Conservation (phyloP, 2,329 filamentous ascomycete genomes). For the Fusarium sp. region DNA sequence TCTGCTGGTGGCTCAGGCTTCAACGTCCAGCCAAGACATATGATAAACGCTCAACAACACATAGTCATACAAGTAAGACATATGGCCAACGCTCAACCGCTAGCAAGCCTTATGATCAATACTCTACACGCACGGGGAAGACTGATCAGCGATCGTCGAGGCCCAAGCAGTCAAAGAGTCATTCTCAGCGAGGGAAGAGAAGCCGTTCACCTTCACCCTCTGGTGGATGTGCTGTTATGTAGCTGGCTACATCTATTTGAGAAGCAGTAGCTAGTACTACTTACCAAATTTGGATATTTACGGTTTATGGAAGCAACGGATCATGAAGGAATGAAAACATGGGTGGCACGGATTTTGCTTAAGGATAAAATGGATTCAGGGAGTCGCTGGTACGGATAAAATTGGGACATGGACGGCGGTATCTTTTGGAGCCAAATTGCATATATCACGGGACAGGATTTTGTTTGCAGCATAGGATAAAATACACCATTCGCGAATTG, state of each 20-base stretch:
- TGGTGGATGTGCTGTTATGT: slow-evolving; percentile 30
- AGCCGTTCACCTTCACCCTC: slow-evolving; percentile 20
- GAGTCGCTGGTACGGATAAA: slow-evolving; percentile 9
- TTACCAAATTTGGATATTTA: not conserved
- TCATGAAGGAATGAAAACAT: not conserved
- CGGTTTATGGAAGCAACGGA: not conserved
- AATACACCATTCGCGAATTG: not conserved
- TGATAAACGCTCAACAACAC: slow-evolving; percentile 1
- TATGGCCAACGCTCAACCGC: slow-evolving; percentile 2
- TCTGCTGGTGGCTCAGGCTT: slow-evolving; percentile 32
- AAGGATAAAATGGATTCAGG: not conserved
- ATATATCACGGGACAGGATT: not conserved
- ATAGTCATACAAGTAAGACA: slow-evolving; percentile 1
- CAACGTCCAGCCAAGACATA: slow-evolving; percentile 12
- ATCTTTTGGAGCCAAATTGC: slow-evolving; percentile 12
- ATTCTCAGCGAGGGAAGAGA: slow-evolving; percentile 6
- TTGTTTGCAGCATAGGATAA: not conserved
- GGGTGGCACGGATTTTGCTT: not conserved
- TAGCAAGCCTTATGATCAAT: slow-evolving; percentile 14
- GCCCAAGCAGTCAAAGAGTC: slow-evolving; percentile 1
- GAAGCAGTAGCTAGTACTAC: not conserved
- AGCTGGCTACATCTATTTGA: slow-evolving; percentile 1
- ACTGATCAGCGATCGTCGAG: slow-evolving; percentile 13
- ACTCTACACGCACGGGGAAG: slow-evolving; percentile 7
- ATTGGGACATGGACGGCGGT: not conserved